Base-by-base conservation (phyloP, 139 green algal genomes). In the Trebouxia sp. region DNA sequence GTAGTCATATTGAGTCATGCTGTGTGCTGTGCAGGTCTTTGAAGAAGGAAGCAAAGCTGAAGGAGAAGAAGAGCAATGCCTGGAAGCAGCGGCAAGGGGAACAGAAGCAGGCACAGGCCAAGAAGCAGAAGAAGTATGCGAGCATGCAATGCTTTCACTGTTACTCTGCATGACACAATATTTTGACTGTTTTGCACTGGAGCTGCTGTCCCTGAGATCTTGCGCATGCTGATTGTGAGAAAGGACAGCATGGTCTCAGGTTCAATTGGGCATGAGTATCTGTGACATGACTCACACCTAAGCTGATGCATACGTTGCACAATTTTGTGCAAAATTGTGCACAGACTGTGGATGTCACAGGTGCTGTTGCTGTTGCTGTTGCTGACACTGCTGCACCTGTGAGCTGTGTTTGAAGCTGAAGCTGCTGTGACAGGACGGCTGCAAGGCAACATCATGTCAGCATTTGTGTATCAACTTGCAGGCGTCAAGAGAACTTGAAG, bases 401-500 rank as follows among this genome's bases (percentile, higher is more conserved):
- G n/a, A n/a, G n/a, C n/a, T n/a, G n/a, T n/a, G n/a, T n/a, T n/a
- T n/a, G n/a, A n/a, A n/a, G n/a, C n/a, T n/a, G n/a, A n/a, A n/a
- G n/a, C n/a, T n/a, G n/a, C n/a, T n/a, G n/a, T n/a, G n/a, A n/a
- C n/a, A n/a, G n/a, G n/a, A n/a, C n/a, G n/a, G 17, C 17, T 17
- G 17, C 14, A 17, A 14, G 17, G 17, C 48, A 37, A 10, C n/a
- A 75, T 48, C 32, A 43, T 37, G 0, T 14, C 22, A 0, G 47
- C 20, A 22, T 26, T 48, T 14, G 10, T 45, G 32, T 28, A 22
- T 32, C 6, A n/a, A 6, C 5, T 17, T 80, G 74, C 90, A 95
- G 91, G 88, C 87, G 91, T 28, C 90, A 86, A 42, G 88, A 91
- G 12, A 94, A 95, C 85, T 84, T 96, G 67, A 45, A 90, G 39